Evolutionary conservation across 73 alveolate species (phyloP).

Genomic region (Paramecium sonneborni): DNA sequence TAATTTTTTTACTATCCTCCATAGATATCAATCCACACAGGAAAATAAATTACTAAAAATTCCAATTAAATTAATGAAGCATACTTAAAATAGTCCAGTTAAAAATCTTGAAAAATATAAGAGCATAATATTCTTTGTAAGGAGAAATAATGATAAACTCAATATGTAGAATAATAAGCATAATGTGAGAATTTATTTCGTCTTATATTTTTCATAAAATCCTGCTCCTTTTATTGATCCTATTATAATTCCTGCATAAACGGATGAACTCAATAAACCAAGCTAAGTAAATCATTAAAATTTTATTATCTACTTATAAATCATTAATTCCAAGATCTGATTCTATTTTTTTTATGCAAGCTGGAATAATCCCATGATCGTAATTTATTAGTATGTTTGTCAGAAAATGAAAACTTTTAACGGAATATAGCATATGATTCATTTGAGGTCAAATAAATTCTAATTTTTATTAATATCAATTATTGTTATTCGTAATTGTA

Average conservation of each 20-base stretch:
- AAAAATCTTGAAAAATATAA: conserved; percentile 70
- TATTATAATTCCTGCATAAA: conserved; percentile 58
- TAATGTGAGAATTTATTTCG: conserved; percentile 23
- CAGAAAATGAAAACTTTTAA: neutral
- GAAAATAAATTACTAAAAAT: conserved; percentile 76
- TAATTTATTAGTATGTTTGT: conserved; percentile 84
- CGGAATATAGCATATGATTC: neutral
- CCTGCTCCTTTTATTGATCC: conserved; percentile 58
- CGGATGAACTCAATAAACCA: conserved; percentile 60
- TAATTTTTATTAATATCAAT: neutral
- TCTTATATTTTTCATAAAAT: conserved; percentile 15
- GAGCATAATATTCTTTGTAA: conserved; percentile 52
- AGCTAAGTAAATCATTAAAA: neutral
- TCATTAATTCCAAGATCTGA: conserved; percentile 79
- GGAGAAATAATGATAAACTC: conserved; percentile 64
- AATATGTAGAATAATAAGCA: neutral
- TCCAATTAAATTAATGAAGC: conserved; percentile 29
- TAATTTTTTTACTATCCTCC: conserved; percentile 51
- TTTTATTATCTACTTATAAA: conserved; percentile 39
- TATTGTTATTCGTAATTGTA: neutral
- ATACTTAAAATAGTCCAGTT: conserved; percentile 77
- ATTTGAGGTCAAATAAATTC: neutral
- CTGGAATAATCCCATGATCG: conserved; percentile 97
- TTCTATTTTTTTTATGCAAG: conserved; percentile 83
- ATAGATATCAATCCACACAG: conserved; percentile 79